These are phyloP conservation scores for Massarina eburnea DNA, from an alignment of 2,329 filamentous ascomycete genomes.

Conservation along the genomic window DNA sequence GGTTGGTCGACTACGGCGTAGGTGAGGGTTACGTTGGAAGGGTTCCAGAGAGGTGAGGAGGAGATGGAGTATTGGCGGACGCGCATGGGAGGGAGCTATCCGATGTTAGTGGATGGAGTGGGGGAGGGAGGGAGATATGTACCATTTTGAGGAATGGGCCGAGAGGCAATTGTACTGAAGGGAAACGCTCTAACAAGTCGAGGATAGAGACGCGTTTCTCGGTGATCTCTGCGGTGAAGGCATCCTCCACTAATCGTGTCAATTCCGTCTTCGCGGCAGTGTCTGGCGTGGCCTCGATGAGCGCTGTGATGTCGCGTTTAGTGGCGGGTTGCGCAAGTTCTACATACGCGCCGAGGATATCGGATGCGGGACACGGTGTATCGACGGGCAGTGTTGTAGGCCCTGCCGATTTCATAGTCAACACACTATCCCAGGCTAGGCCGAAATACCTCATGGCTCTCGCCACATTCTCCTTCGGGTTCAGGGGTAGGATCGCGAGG, in stretches of 20 bases:
- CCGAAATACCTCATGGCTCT: slow-evolving; percentile 66
- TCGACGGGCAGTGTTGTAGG: slow-evolving; percentile 68
- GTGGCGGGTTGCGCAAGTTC: slow-evolving; percentile 74
- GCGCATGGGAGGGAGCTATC: slow-evolving; percentile 67
- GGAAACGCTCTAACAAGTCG: slow-evolving; percentile 68
- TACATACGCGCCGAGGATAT: slow-evolving; percentile 69
- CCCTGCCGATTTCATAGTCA: slow-evolving; percentile 62
- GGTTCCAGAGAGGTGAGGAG: slow-evolving; percentile 66
- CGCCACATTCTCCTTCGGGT: slow-evolving; percentile 62
- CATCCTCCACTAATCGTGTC: slow-evolving; percentile 48
- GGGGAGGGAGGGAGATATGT: background rate
- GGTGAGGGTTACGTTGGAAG: slow-evolving; percentile 63
- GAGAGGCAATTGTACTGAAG: slow-evolving; percentile 61
- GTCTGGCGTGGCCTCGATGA: slow-evolving; percentile 55
- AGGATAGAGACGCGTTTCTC: slow-evolving; percentile 65
- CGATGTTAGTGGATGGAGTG: background rate
- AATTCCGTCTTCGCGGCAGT: slow-evolving; percentile 54
- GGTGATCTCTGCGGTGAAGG: slow-evolving; percentile 42
- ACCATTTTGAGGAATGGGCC: slow-evolving; percentile 67
- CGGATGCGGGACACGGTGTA: slow-evolving; percentile 61
- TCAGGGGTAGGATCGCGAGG: slow-evolving; percentile 71
- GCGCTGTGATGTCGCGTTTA: slow-evolving; percentile 58
- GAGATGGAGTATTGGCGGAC: slow-evolving; percentile 80
- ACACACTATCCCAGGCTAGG: slow-evolving; percentile 68
- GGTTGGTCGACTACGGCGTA: slow-evolving; percentile 66